Percentiles rank a stretch among this genome's conserved stretches.
Conservation (phyloP, 306 rosid species). For the Lathyrus oleraceus region DNA sequence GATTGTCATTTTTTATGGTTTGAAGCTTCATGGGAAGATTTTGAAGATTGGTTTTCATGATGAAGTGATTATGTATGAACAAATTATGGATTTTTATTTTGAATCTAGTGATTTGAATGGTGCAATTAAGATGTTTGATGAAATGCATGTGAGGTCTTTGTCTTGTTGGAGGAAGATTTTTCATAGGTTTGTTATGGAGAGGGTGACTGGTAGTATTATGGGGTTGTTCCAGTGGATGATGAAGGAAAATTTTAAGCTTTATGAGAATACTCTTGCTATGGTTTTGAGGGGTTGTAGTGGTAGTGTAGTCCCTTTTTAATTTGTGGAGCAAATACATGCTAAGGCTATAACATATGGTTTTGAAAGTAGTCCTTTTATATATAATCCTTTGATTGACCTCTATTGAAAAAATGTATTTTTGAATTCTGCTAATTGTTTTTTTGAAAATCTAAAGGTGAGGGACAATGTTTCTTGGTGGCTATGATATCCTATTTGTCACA, state of each 20-base stretch:
- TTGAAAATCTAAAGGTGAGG: constrained; percentile 45
- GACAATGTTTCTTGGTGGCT: constrained; percentile 88
- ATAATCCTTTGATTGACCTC: constrained; percentile 70
- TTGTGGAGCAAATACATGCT: constrained; percentile 70
- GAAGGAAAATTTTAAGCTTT: constrained; percentile 46
- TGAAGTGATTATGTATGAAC: constrained; percentile 45
- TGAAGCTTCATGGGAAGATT: constrained; percentile 70
- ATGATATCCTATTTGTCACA: constrained; percentile 80
- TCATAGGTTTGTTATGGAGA: constrained; percentile 41
- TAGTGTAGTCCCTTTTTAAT: constrained; percentile 43
- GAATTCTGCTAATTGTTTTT: constrained; percentile 66
- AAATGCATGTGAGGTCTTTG: constrained; percentile 46
- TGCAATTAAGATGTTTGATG: constrained; percentile 60
- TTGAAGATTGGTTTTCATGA: constrained; percentile 61
- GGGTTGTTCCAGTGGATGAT: constrained; percentile 54
- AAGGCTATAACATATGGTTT: constrained; percentile 61
- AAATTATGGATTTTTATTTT: constrained; percentile 53
- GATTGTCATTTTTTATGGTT: constrained; percentile 49
- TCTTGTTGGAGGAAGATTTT: constrained; percentile 70
- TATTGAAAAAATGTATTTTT: constrained; percentile 59
- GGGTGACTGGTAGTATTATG: constrained; percentile 38
- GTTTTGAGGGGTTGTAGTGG: constrained; percentile 70
- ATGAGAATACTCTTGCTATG: constrained; percentile 54
- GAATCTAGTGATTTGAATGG: constrained; percentile 47
- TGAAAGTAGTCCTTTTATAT: constrained; percentile 47